Conservation (phyloP, 108 stramenopile genomes). For the Seminavis robusta region DNA sequence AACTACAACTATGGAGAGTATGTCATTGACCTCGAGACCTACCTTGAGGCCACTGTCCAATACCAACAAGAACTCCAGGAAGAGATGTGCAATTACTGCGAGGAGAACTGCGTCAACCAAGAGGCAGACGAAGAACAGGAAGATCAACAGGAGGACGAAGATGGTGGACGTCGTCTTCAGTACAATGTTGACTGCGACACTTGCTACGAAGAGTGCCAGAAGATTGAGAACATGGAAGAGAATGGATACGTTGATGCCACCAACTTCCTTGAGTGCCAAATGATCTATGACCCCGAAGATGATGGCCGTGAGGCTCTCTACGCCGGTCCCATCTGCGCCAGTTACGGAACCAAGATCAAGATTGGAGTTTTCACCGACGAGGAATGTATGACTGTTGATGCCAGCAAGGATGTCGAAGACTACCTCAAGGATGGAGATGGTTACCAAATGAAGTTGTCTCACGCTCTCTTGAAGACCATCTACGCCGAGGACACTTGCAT, state of each 20-base stretch:
- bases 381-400: constrained; percentile 52
- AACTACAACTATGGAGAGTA: constrained; percentile 87
- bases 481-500: constrained; percentile 62
- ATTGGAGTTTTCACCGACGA: constrained; percentile 85
- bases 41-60: constrained; percentile 65
- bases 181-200: constrained; percentile 53
- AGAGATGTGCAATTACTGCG: constrained; percentile 73
- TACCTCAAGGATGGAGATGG: constrained; percentile 61
- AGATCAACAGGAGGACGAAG: constrained; percentile 16
- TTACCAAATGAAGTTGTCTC: constrained; percentile 56
- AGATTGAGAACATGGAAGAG: constrained; percentile 89
- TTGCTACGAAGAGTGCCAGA: constrained; percentile 76
- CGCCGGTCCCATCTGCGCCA: constrained; percentile 74
- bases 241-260: constrained; percentile 86
- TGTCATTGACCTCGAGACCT: constrained; percentile 72
- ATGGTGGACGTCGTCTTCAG: constrained; percentile 20
- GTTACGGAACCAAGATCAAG: constrained; percentile 73
- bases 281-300: constrained; percentile 60
- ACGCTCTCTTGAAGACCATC: constrained; percentile 76
- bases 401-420: constrained; percentile 62
- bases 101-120: constrained; percentile 24
- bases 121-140: constrained; percentile 15
- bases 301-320: constrained; percentile 54
- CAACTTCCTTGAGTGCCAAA: constrained; percentile 66
- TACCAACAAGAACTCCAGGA: constrained; percentile 68